These are phyloP conservation scores for Trapa bicornis DNA, from an alignment of 345 rosid species.

Conservation along the genomic window DNA sequence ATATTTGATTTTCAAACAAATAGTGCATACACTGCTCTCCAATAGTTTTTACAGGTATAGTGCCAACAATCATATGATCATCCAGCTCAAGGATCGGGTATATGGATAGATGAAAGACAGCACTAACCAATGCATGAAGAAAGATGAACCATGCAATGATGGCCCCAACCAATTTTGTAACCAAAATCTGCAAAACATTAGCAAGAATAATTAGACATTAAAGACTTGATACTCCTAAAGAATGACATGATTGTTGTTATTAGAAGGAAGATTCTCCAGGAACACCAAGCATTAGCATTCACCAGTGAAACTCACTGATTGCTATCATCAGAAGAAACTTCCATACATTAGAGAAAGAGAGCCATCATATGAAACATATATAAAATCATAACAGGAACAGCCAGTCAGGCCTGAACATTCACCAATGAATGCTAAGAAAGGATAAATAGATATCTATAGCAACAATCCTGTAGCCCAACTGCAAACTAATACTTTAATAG, in stretches of 20 bases:
- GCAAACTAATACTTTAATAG: neutral
- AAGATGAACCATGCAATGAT: slow-evolving; percentile 72
- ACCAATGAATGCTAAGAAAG: neutral
- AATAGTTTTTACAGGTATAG: neutral
- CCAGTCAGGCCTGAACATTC: neutral
- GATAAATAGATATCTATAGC: neutral
- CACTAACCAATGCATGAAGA: slow-evolving; percentile 84
- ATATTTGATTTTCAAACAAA: neutral
- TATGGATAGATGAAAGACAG: neutral
- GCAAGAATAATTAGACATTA: neutral
- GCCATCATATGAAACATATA: neutral
- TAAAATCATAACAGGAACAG: neutral
- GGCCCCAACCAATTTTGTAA: slow-evolving; percentile 99
- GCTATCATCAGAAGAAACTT: neutral
- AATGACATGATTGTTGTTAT: neutral
- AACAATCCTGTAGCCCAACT: neutral
- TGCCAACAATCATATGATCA: neutral
- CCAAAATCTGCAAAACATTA: slow-evolving; percentile 76
- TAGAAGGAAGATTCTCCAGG: neutral
- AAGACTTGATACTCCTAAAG: neutral
- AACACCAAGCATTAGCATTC: neutral
- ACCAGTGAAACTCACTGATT: neutral
- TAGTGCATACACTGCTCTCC: neutral
- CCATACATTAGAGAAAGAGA: neutral
- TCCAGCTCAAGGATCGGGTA: neutral